Percentiles rank a stretch among this genome's conserved stretches.
Evolutionary conservation across 2,329 filamentous ascomycete genomes (phyloP).

Genomic region (Cordyceps tenuipes): DNA sequence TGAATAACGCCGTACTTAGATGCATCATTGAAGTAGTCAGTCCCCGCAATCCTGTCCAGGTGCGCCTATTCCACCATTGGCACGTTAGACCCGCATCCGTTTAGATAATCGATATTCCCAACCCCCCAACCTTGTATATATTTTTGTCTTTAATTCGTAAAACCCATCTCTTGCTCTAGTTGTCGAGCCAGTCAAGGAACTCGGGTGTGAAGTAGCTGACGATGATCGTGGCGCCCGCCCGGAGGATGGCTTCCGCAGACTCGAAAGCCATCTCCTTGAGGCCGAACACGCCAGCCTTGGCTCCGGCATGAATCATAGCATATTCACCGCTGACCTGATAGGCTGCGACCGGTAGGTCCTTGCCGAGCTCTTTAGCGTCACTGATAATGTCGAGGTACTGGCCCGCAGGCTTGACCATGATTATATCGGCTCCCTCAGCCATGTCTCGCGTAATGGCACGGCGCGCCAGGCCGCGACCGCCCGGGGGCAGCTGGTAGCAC

Average conservation of each 20-base stretch:
- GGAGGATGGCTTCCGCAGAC: conserved; percentile 83
- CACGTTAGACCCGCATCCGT: background rate
- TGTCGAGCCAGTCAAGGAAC: conserved; percentile 59
- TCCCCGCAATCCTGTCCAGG: background rate
- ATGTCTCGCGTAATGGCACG: conserved; percentile 88
- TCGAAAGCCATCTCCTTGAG: conserved; percentile 92
- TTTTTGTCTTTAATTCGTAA: background rate
- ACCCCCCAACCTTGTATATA: background rate
- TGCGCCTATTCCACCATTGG: background rate
- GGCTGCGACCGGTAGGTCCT: conserved; percentile 84
- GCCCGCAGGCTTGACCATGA: conserved; percentile 97
- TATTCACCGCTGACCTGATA: conserved; percentile 98
- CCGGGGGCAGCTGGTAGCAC: conserved; percentile 94
- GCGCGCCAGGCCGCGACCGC: conserved; percentile 82
- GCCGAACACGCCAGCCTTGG: conserved; percentile 94
- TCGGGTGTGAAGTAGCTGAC: conserved; percentile 91
- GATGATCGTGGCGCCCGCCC: conserved; percentile 87
- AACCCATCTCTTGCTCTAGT: conserved; percentile 23
- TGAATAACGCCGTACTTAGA: background rate
- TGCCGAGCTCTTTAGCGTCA: conserved; percentile 89
- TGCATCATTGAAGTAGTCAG: background rate
- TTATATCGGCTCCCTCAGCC: conserved; percentile 87
- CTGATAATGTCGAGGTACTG: conserved; percentile 97
- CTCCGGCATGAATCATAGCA: conserved; percentile 94
- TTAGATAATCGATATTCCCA: background rate